Conservation (phyloP, 257 asterid genomes). For the Henckelia pumila region DNA sequence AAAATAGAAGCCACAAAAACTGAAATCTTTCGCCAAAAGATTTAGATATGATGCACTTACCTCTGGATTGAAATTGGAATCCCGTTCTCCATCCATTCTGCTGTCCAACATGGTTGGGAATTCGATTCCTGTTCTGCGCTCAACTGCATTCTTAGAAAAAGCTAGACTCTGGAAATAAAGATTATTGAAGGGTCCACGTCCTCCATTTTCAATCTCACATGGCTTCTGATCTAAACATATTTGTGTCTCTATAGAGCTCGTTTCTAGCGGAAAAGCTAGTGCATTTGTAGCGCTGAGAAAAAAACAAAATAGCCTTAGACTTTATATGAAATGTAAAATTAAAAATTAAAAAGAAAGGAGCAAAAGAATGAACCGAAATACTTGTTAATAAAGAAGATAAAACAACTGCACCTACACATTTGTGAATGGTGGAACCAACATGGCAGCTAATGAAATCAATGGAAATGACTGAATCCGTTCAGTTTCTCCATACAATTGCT, state of each 20-base stretch:
- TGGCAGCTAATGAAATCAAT: slow-evolving; percentile 66
- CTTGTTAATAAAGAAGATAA: background rate
- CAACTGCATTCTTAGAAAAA: slow-evolving; percentile 67
- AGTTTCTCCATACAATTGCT: slow-evolving; percentile 54
- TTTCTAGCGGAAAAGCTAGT: slow-evolving; percentile 53
- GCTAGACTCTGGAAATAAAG: slow-evolving; percentile 46
- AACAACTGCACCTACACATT: slow-evolving; percentile 56
- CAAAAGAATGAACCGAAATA: background rate
- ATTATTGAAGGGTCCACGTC: slow-evolving; percentile 46
- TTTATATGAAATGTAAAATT: slow-evolving; percentile 12
- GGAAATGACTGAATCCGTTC: slow-evolving; percentile 62
- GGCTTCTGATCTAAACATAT: slow-evolving; percentile 45
- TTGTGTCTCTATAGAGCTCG: slow-evolving; percentile 47
- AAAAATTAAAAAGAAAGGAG: background rate
- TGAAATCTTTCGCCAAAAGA: background rate
- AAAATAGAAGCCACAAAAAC: background rate
- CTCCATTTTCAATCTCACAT: slow-evolving; percentile 65
- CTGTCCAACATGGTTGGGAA: slow-evolving; percentile 78
- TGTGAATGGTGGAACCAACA: slow-evolving; percentile 65
- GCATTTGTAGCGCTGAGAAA: slow-evolving; percentile 53
- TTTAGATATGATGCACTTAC: slow-evolving; percentile 32
- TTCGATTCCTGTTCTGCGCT: slow-evolving; percentile 86
- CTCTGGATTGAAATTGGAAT: slow-evolving; percentile 66
- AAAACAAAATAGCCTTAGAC: slow-evolving; percentile 19
- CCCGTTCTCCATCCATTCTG: slow-evolving; percentile 43